Evolutionary conservation across 2,329 filamentous ascomycete genomes (phyloP), one percentile per base, ranked within the genome.

Genomic region (Pseudocercospora fuligena): DNA sequence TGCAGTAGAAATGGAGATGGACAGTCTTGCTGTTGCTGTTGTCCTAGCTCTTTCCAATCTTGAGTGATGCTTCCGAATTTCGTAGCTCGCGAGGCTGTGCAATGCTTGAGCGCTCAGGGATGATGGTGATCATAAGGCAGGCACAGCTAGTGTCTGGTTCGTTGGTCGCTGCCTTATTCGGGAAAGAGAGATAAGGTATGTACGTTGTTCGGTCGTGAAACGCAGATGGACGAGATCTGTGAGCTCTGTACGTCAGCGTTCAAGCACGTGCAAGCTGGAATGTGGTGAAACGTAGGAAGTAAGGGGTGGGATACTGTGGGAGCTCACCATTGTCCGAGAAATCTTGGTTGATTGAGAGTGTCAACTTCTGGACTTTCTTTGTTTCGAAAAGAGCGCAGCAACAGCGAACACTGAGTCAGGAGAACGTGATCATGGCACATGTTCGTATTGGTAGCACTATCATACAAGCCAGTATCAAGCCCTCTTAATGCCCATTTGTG

Each of bases 361-460:
- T 47, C 29, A 40, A 9, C n/a, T 51, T 33, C 46, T 21, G 19
- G 19, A 11, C 7, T 21, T 59, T 21, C 60, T 62, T 62, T 62
- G 60, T 54, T 54, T 54, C 47, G 4, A 12, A 21, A 16, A 12
- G 21, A 8, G 40, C 25, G 8, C 36, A 29, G 40, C 62, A 40
- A 21, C 46, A 33, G 36, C 46, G 47, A 46, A 6, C 7, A 51
- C n/a, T 25, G 0, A 2, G n/a, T 16, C n/a, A 31, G 54, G n/a
- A 62, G 14, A 25, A 60, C 5, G 46, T 2, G n/a, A 47, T 56
- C 29, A 36, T 59, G 60, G 51, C 51, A 61, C 64, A 63, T 56
- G 54, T 63, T 33, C 51, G 57, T 63, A 54, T 60, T 66, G 54
- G 25, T 63, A 51, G 43, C 49, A 60, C 64, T 66, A 66, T 66